Evolutionary conservation across 2,329 filamentous ascomycete species (phyloP).

Genomic region (Calonectria multiphialidica): DNA sequence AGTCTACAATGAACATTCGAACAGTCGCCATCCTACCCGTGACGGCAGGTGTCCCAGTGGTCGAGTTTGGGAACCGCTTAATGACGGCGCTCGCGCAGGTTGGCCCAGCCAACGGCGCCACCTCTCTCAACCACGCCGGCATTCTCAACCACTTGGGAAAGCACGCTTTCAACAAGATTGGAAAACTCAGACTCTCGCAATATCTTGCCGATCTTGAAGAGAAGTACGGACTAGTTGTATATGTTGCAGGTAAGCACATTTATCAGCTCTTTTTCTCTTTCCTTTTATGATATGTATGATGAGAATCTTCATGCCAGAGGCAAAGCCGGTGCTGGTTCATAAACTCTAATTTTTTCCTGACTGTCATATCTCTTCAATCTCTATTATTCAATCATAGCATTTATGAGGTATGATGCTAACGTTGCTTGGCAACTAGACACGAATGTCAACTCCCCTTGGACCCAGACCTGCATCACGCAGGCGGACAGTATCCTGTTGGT

Average conservation of each 20-base stretch:
- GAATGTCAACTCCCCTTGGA: constrained; percentile 97
- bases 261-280: constrained; percentile 7
- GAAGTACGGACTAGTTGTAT: constrained; percentile 94
- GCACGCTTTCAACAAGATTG: constrained; percentile 97
- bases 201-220: constrained; percentile 97
- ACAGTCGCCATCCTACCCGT: constrained; percentile 95
- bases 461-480: constrained; percentile 96
- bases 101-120: constrained; percentile 89
- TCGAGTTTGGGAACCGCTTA: constrained; percentile 92
- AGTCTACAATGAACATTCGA: constrained; percentile 90
- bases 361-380: constrained; percentile 3
- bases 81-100: constrained; percentile 92
- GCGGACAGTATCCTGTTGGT: constrained; percentile 96
- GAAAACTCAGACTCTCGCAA: constrained; percentile 93
- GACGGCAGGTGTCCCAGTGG: constrained; percentile 89
- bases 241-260: constrained; percentile 78
- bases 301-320: constrained; percentile 65
- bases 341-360: constrained; percentile 80
- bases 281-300: constrained; percentile 55
- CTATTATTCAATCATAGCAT: constrained; percentile 18
- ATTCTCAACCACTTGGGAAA: constrained; percentile 95
- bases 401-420: constrained; percentile 43
- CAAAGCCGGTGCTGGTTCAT: constrained; percentile 66
- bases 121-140: constrained; percentile 90
- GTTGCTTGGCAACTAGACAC: constrained; percentile 73